Base-by-base conservation (phyloP, 176 grass and related monocot genomes). In the Eragrostis curvula region DNA sequence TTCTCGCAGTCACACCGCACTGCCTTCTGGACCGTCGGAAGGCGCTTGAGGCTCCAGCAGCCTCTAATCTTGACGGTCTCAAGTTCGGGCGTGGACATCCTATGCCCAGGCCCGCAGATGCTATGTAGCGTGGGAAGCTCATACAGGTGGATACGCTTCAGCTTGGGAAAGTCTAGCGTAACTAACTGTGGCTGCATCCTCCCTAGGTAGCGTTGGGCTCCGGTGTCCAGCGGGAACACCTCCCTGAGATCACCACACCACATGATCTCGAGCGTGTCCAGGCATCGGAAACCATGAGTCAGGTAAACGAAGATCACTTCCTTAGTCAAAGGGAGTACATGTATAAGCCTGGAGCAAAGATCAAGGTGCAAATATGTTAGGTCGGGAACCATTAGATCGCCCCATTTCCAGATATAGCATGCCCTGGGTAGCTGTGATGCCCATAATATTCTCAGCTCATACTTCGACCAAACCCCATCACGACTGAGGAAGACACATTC, bases 261-360 rank as follows among this genome's bases (percentile, higher is more conserved):
- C 12, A 68, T 3, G 40, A 84, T 69, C 18, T 84, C 50, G 0
- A 84, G 15, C 10, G 48, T 57, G 5, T 20, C 23, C 24, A 84
- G 13, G 0, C 0, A 0, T 1, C 0, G 0, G 0, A 42, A 25
- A 2, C 2, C 14, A 9, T 9, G 9, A n/a, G n/a, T n/a, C n/a
- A n/a, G n/a, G n/a, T n/a, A n/a, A n/a, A n/a, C n/a, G n/a, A n/a
- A n/a, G n/a, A n/a, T n/a, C 6, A 23, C 9, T 9, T 21, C 18
- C 0, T 2, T 0, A 1, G 5, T 10, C 1, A 61, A 6, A 2
- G 23, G 18, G 62, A n/a, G 17, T 12, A 51, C 65, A 18, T 50
- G 21, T 28, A 20, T 41, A 1, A 85, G 53, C 67, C 68, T 44
- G 2, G 75, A 75, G 23, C 84, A 85, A 1, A 0, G 0, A 3